Percentiles rank a stretch among this genome's conserved stretches.
phyloP scores from a whole-genome alignment of 495 filamentous ascomycete genomes.

The Penicillium pulvis region DNA sequence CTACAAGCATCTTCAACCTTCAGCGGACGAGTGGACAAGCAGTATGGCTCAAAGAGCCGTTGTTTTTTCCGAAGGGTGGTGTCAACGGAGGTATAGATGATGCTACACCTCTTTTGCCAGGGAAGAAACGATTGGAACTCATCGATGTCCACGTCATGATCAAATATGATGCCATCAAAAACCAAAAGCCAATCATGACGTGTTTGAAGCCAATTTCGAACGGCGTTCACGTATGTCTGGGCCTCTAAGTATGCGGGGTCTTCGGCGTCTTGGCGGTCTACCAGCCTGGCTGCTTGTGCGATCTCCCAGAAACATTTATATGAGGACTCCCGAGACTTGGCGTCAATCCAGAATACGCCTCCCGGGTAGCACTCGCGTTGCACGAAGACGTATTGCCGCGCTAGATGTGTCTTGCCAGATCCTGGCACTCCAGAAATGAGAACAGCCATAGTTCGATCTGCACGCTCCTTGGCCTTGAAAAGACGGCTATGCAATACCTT shows the following conservation, averaged over 20 bases:
- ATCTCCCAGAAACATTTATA: slow-evolving; percentile 76
- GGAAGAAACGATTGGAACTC: slow-evolving; percentile 68
- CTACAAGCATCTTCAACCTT: slow-evolving; percentile 60
- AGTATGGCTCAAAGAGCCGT: slow-evolving; percentile 72
- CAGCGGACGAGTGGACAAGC: slow-evolving; percentile 63
- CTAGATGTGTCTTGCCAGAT: slow-evolving; percentile 80
- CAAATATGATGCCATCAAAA: slow-evolving; percentile 73
- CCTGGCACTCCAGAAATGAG: slow-evolving; percentile 75
- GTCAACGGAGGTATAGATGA: slow-evolving; percentile 79
- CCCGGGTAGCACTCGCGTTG: slow-evolving; percentile 68
- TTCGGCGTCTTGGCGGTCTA: slow-evolving; percentile 39
- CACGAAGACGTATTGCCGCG: slow-evolving; percentile 75
- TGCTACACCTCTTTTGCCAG: slow-evolving; percentile 64
- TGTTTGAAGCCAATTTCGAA: slow-evolving; percentile 69
- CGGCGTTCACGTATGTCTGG: slow-evolving; percentile 58
- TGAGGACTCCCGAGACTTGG: slow-evolving; percentile 63
- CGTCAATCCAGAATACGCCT: slow-evolving; percentile 80
- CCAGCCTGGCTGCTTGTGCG: slow-evolving; percentile 63
- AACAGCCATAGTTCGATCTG: slow-evolving; percentile 65
- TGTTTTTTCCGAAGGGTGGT: slow-evolving; percentile 66
- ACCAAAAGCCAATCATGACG: slow-evolving; percentile 76
- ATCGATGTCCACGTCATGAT: slow-evolving; percentile 56
- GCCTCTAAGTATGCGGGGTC: slow-evolving; percentile 44
- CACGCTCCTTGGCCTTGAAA: slow-evolving; percentile 61
- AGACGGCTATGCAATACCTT: slow-evolving; percentile 68